Base-by-base conservation (phyloP, 257 asterid species). In the Ilex asprella region DNA sequence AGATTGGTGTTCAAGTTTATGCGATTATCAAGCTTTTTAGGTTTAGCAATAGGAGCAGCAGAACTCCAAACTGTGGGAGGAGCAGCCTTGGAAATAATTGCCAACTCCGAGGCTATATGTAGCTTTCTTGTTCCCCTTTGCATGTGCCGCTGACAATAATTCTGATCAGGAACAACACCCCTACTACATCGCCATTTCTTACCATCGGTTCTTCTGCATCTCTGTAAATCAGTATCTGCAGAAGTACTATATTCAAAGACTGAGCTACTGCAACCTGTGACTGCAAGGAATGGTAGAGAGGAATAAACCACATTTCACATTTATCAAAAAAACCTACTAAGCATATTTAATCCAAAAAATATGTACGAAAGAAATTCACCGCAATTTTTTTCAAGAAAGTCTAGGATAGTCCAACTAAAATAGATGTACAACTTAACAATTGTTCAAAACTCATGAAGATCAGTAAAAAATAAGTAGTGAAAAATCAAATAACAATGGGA, bases 171-270 rank as follows among this genome's bases (percentile, higher is more conserved):
- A 35, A 83, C 58, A 11, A 75, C 83, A 12, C 66, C 64, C 68
- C 56, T 74, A 61, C 76, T 69, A 68, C 96, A 85, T 74, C 76
- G 81, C 94, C 96, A 83, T 79, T 74, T 85, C 72, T 78, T 81
- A 52, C 95, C 95, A 69, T 87, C 94, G 5, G 88, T 84, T 87
- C 95, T 81, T 53, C 72, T 67, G 85, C 95, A 87, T 69, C 95
- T 76, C 67, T 49, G 64, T 16, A 30, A 60, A 43, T 67, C 85
- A 10, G 66, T 52, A 63, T 72, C 84, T 29, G 49, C n/a, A n/a
- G 31, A 50, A 3, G 43, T 43, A 58, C 67, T 63, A 12, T 27
- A 32, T 64, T 66, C 74, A 60, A 63, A 15, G 14, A 61, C 68
- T 63, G 49, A 64, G 61, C 47, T 66, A 43, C 62, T 46, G 31